Base-by-base conservation (phyloP, 2,329 filamentous ascomycete species). In the Trematosphaeria pertusa region DNA sequence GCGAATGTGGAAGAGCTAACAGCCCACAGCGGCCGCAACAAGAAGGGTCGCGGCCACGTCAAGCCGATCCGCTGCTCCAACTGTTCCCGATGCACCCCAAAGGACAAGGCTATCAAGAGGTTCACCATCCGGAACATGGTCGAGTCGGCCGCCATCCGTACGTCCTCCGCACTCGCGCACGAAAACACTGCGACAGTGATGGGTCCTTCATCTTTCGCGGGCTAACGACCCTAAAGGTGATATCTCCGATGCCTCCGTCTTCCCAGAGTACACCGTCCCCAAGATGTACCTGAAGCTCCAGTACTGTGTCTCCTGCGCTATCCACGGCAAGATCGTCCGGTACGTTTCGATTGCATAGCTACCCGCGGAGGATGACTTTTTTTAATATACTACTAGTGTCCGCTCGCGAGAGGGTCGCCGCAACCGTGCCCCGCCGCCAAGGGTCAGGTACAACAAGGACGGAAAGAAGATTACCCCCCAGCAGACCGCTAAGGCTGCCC, bases 261-360 rank as follows among this genome's bases (percentile, higher is more conserved):
- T 97, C 83, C 80, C 89, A 74, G 94, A 99, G 84, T 99, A 99
- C 86, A 92, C 91, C 70, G 93, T 99, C 75, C 94, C 94, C 82
- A 99, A 99, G 90, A 99, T 99, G 95, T 99, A 99, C 90, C 85
- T 99, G 82, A 99, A 99, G 89, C 88, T 99, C 79, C 94, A 99
- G 85, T 99, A 99, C 91, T 99, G 94, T 81, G 94, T 99, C 76
- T 97, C 93, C 81, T 99, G 94, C 83, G 94, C 94, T 75, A 99
- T 99, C 69, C 94, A 99, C 86, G 94, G 94, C 86, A 99, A 99
- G 89, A 99, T 99, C 80, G 95, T 99, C 81, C 93, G 94, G 93
- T 97, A 94, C 80, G 92, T 86, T 78, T 77, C 44, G 26, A 39
- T n/a, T 41, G 39, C 38, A 44, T n/a, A 45, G 40, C 21, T 39